Evolutionary conservation across 169 alveolate species (phyloP).

Genomic region (Plasmodium chabaudi): DNA sequence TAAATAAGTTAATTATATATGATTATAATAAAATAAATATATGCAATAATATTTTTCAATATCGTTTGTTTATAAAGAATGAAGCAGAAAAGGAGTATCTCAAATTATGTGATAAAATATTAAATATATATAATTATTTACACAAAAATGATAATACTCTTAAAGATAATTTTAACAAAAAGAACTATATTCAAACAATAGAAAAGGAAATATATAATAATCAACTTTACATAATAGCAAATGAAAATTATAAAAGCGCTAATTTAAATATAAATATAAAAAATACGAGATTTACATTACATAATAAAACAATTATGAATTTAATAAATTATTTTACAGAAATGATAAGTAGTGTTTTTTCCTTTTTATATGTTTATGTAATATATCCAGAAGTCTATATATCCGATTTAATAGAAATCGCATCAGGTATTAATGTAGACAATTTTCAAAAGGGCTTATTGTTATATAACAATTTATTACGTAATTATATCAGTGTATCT

Average conservation of each 20-base stretch:
- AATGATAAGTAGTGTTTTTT: slow-evolving; percentile 15
- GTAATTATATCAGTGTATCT: slow-evolving; percentile 25
- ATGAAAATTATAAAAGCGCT: slow-evolving; percentile 32
- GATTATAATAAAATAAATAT: slow-evolving; percentile 59
- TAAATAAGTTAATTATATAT: slow-evolving; percentile 55
- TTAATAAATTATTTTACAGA: slow-evolving; percentile 56
- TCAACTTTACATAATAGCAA: slow-evolving; percentile 59
- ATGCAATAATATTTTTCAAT: slow-evolving; percentile 65
- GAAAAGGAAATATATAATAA: slow-evolving; percentile 45
- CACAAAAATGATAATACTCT: slow-evolving; percentile 3
- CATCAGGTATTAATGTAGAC: slow-evolving; percentile 55
- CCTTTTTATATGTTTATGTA: slow-evolving; percentile 57
- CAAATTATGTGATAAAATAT: slow-evolving; percentile 52
- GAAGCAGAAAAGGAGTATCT: slow-evolving; percentile 23
- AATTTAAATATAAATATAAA: slow-evolving; percentile 19
- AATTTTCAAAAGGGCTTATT: slow-evolving; percentile 65
- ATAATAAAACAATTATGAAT: slow-evolving; percentile 52
- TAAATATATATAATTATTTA: slow-evolving; percentile 22
- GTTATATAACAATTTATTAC: slow-evolving; percentile 39
- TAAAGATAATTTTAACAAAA: slow-evolving; percentile 45
- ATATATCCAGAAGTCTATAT: slow-evolving; percentile 31
- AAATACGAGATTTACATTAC: slow-evolving; percentile 57
- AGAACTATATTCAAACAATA: slow-evolving; percentile 3
- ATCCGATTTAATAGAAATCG: neutral
- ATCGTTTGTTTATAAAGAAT: slow-evolving; percentile 31